Evolutionary conservation across 1,284 basidiomycete species (phyloP).

Genomic region (Rhodotorula sp.): DNA sequence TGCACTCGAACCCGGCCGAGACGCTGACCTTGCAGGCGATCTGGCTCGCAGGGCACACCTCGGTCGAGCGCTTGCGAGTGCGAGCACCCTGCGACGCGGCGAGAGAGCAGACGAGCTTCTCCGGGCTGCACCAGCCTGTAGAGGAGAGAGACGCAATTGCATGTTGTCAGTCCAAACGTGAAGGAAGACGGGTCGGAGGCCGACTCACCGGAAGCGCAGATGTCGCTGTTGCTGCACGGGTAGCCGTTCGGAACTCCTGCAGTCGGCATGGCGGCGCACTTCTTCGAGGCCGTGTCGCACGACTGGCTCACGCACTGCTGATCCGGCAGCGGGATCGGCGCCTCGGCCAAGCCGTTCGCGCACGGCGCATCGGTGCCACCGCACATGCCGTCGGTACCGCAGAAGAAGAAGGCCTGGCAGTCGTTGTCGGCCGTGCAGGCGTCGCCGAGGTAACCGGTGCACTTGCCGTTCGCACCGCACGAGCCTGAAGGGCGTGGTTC

Average conservation of each 20-base stretch:
- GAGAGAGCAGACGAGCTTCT: slow-evolving; percentile 13
- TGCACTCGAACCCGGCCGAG: slow-evolving; percentile 47
- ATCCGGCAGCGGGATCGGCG: slow-evolving; percentile 38
- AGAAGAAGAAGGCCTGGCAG: slow-evolving; percentile 44
- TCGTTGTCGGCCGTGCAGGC: slow-evolving; percentile 34
- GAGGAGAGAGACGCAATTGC: not conserved
- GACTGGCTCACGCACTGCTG: slow-evolving; percentile 36
- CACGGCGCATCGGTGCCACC: slow-evolving; percentile 34
- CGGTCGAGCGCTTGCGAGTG: slow-evolving; percentile 23
- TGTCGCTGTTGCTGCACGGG: slow-evolving; percentile 30
- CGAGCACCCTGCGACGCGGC: slow-evolving; percentile 11
- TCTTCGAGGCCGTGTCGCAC: slow-evolving; percentile 26
- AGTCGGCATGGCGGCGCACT: slow-evolving; percentile 21
- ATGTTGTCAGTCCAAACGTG: no score
- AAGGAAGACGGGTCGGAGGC: not conserved
- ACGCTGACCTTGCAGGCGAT: slow-evolving; percentile 27
- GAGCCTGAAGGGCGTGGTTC: slow-evolving; percentile 26
- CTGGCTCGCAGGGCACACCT: slow-evolving; percentile 24
- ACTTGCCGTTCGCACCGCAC: slow-evolving; percentile 30
- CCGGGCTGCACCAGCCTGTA: slow-evolving; percentile 6
- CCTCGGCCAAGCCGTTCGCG: slow-evolving; percentile 29
- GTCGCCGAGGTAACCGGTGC: slow-evolving; percentile 39
- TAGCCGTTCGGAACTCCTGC: slow-evolving; percentile 32
- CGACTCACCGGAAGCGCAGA: slow-evolving; percentile 32
- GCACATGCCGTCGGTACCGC: slow-evolving; percentile 35